Percentiles rank a stretch among this genome's conserved stretches.
Conservation (phyloP, 2,329 filamentous ascomycete genomes). For the Albifimbria verrucaria region DNA sequence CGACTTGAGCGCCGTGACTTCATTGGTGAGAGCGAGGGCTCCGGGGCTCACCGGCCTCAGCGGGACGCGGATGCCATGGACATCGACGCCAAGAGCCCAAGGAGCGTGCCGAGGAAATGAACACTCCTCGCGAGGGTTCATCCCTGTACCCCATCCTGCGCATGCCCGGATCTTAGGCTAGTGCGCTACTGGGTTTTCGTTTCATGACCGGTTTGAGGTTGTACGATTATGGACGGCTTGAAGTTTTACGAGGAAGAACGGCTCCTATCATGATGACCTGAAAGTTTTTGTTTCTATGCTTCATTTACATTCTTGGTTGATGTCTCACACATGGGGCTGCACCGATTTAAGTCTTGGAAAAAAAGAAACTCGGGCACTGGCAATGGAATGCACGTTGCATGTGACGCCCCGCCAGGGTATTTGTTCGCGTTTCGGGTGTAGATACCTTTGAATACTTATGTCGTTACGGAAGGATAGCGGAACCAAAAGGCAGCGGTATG, state of each 20-base stretch:
- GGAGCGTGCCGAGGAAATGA: conserved; percentile 19
- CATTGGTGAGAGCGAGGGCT: conserved; percentile 28
- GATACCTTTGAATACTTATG: not conserved
- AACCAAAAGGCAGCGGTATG: too few species aligned
- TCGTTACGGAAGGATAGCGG: not conserved
- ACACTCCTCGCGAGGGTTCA: conserved; percentile 24
- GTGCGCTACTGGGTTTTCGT: not conserved
- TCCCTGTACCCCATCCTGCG: conserved; percentile 39
- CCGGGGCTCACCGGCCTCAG: conserved; percentile 9
- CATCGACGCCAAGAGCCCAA: conserved; percentile 30
- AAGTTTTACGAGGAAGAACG: conserved; percentile 1
- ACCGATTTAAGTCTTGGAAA: not conserved
- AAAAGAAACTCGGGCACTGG: not conserved
- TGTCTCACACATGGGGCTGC: not conserved
- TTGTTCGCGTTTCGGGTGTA: not conserved
- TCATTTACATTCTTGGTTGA: not conserved
- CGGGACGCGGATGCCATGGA: conserved; percentile 32
- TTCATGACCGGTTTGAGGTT: not conserved
- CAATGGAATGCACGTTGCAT: not conserved
- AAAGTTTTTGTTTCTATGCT: not conserved
- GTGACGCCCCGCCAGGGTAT: not conserved
- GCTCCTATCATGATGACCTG: not conserved
- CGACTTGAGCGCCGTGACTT: conserved; percentile 57
- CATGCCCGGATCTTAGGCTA: conserved; percentile 28
- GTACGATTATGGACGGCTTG: conserved; percentile 3